phyloP scores from a whole-genome alignment of 306 rosid species.

The Acmispon strigosus region DNA sequence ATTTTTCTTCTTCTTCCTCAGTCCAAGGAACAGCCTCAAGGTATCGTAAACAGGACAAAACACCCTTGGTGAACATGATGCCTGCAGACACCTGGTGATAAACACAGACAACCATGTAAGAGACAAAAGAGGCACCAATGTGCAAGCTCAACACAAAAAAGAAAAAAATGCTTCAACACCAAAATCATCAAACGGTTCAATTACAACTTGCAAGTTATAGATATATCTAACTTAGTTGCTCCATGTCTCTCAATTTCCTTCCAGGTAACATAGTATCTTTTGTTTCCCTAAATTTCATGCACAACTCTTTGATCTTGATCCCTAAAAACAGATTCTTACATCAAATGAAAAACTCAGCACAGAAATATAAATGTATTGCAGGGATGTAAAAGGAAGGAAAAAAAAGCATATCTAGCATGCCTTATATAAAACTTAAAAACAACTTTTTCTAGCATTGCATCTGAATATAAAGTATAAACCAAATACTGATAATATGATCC shows the following conservation, averaged over 20 bases:
- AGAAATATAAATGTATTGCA: not conserved
- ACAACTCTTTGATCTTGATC: not conserved
- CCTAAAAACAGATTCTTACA: not conserved
- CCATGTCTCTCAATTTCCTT: not conserved
- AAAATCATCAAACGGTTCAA: not conserved
- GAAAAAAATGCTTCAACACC: too few species aligned
- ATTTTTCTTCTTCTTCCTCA: constrained; percentile 85
- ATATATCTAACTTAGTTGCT: not conserved
- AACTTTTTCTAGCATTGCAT: not conserved
- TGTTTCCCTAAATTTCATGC: not conserved
- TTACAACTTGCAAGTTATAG: not conserved
- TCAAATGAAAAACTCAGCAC: not conserved
- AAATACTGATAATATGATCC: not conserved
- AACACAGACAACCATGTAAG: constrained; percentile 15
- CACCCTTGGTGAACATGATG: constrained; percentile 69
- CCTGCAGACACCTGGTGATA: constrained; percentile 64
- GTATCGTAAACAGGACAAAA: constrained; percentile 63
- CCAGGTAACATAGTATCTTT: not conserved
- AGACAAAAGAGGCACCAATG: not conserved
- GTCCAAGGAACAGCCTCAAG: constrained; percentile 96
- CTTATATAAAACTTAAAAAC: not conserved
- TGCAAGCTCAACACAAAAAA: not conserved
- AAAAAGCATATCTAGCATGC: not conserved
- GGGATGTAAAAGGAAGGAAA: not conserved
- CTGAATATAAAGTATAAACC: not conserved